Evolutionary conservation across 2,329 filamentous ascomycete species (phyloP).

Genomic region (Colletotrichum spinosum): DNA sequence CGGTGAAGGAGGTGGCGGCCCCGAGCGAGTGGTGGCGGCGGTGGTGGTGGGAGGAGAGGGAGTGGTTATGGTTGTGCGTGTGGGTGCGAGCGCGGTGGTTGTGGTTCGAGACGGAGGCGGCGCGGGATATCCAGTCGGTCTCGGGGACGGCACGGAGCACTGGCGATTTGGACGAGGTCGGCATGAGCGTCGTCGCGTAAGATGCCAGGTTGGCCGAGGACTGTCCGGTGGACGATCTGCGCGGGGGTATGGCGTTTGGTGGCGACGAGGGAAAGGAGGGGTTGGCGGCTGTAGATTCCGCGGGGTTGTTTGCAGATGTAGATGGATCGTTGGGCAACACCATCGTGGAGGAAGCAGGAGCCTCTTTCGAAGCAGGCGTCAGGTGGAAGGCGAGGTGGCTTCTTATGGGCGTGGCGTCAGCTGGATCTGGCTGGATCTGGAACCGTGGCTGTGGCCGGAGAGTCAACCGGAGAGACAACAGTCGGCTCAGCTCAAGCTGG

Average conservation of each 20-base stretch:
- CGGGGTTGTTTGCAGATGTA: constrained; percentile 30
- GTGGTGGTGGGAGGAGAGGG: constrained; percentile 21
- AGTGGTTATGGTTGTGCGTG: constrained; percentile 23
- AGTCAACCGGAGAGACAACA: constrained; percentile 15
- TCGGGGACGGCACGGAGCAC: constrained; percentile 67
- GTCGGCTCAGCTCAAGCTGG: background rate
- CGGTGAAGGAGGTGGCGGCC: constrained; percentile 45
- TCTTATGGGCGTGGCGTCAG: constrained; percentile 18
- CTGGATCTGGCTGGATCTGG: constrained; percentile 22
- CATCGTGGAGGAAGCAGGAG: constrained; percentile 28
- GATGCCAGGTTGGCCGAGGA: constrained; percentile 18
- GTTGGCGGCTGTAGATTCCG: constrained; percentile 25
- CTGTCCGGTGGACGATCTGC: constrained; percentile 72
- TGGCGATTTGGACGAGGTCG: constrained; percentile 51
- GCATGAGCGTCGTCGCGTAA: constrained; percentile 38
- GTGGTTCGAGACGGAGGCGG: constrained; percentile 48
- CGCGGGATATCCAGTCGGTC: constrained; percentile 64
- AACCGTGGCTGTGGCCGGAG: constrained; percentile 14
- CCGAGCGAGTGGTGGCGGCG: constrained; percentile 37
- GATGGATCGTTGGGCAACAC: constrained; percentile 24
- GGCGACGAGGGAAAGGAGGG: constrained; percentile 46
- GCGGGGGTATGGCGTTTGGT: constrained; percentile 76
- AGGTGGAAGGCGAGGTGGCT: constrained; percentile 24
- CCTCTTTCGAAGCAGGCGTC: constrained; percentile 14
- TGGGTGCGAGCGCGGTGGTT: constrained; percentile 24